phyloP scores from a whole-genome alignment of 176 grass and related monocot genomes.

The Ananas comosus region DNA sequence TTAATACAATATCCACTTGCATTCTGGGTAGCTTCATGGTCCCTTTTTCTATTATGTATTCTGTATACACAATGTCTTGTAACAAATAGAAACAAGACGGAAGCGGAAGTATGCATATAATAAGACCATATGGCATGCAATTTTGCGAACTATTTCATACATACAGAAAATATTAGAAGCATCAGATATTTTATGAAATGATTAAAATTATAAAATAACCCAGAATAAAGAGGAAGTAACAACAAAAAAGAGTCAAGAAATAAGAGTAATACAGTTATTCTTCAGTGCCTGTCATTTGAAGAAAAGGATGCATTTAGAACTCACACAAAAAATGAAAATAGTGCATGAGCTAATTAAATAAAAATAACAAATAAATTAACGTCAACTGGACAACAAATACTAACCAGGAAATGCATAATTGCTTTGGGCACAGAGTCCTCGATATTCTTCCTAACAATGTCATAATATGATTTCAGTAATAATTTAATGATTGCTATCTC shows the following conservation, averaged over 20 bases:
- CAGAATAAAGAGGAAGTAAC: no score
- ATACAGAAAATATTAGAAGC: no score
- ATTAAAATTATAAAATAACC: no score
- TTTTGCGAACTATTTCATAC: no score
- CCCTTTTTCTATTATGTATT: no score
- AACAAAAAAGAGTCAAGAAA: no score
- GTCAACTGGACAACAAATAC: not conserved
- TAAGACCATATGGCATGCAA: no score
- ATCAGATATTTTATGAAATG: no score
- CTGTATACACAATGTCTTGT: no score
- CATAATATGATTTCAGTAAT: conserved; percentile 88
- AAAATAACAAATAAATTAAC: not conserved
- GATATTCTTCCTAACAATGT: conserved; percentile 84
- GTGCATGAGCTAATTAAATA: not conserved
- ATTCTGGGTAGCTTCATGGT: not conserved
- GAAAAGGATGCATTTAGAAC: not conserved
- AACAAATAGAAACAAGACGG: no score
- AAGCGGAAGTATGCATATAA: no score
- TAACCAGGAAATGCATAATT: conserved; percentile 82
- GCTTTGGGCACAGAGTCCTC: conserved; percentile 82
- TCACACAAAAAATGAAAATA: not conserved
- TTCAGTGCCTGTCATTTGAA: not conserved
- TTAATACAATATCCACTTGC: not conserved
- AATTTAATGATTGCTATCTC: conserved; percentile 76
- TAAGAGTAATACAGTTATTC: not conserved